Base-by-base conservation (phyloP, 139 green algal genomes). In the Chlorella sp. region DNA sequence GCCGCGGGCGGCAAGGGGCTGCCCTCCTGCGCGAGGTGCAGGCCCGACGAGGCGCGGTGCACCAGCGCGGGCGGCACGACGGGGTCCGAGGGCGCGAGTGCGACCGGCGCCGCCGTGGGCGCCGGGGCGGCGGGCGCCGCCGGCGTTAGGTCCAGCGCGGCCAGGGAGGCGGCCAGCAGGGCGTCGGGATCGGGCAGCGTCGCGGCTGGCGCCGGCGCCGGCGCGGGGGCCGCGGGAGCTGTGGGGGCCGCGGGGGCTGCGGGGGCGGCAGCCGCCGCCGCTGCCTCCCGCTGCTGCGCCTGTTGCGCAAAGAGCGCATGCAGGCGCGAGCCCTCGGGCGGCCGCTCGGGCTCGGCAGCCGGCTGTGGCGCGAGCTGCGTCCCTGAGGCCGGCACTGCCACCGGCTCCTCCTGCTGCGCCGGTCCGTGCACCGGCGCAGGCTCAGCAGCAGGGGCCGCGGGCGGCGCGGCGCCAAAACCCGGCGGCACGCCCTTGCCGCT, bases 401-500 rank as follows among this genome's bases (percentile, higher is more conserved):
- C n/a, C 64, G 19, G 33, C 11, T 12, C 33, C 9, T 43, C 29
- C 29, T 25, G 29, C 60, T 67, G 60, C 29, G 11, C 71, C 59
- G 42, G 36, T 45, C n/a, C 40, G 42, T 56, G 25, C 42, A 29
- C 58, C 58, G 50, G 19, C 33, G 56, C 56, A 61, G 68, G 43
- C 21, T 35, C 59, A 8, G 61, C 35, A 7, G 35, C 40, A 25
- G 59, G 5, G 46, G 58, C 53, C 14, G 31, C 33, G 29, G 31
- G 43, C 23, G 25, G 27, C 42, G 60, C 56, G 62, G 38, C 45
- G 60, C 65, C 60, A 62, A 83, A 85, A 19, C 69, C 79, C 21
- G 80, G 80, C 8, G 70, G 76, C 19, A 73, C 82, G 19, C 66
- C 74, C 1, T 76, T 67, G 29, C 61, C 68, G 21, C 62, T 77